Evolutionary conservation across 1,284 basidiomycete species (phyloP), one percentile per base, ranked within the genome.

Genomic region (Ustanciosporium gigantosporum): DNA sequence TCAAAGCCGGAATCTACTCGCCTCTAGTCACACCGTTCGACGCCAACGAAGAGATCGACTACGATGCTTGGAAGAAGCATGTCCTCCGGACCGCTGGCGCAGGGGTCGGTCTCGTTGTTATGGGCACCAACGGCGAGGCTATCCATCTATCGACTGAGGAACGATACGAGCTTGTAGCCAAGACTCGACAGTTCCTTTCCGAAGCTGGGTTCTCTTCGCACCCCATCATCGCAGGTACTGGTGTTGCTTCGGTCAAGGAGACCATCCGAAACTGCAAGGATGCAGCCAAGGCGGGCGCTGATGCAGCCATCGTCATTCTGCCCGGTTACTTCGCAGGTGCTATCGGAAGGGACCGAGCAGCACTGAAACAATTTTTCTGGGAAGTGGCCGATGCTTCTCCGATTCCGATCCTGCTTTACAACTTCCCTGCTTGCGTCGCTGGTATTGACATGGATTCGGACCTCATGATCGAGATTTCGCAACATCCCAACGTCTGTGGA

Each of bases 381-480:
- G 88, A 90, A 64, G 85, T 92, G 21, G 81, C 88, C 15, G 82
- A 85, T 66, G 86, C 85, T 66, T 88, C 87, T 51, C 88, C 89
- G 3, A 84, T 94, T 52, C 91, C 91, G 4, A 84, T 93, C 49
- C 86, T 94, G 75, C 84, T 92, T 50, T 94, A 94, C 82, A 94
- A 93, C 77, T 93, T 91, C 81, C 89, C 91, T 36, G 81, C 68
- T 69, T 79, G 76, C 79, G 80, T 52, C 3, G 47, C 89, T 0
- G 90, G 91, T 9, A 84, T 90, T 64, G 89, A 95, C 76, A 84
- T 94, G 46, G 87, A 89, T 77, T 90, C 89, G 11, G 89, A 92
- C 77, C 79, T 90, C 34, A 86, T 94, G 70, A 83, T 83, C 16
- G 87, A 90, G 66, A 84, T 94, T 41, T 89, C 89, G 2, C 78